Percentiles rank a stretch among this genome's conserved stretches.
These are phyloP conservation scores for Escallonia herrerae DNA, from an alignment of 129 eudicot genomes.

Conservation along the genomic window DNA sequence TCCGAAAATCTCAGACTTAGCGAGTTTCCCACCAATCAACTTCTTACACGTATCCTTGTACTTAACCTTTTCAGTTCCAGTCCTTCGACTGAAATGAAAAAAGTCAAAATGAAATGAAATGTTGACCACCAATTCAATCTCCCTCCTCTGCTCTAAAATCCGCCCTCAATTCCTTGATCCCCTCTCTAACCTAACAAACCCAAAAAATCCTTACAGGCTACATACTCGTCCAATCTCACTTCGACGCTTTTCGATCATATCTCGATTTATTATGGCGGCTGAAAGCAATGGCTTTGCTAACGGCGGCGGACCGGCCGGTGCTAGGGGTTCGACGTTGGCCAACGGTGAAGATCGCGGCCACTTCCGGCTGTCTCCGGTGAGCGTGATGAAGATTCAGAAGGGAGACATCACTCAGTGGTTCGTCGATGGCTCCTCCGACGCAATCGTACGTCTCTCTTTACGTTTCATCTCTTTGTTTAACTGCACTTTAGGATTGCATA, in stretches of 20 bases:
- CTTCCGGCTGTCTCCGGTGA: conserved; percentile 43
- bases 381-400: conserved; percentile 55
- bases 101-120: too few relatives aligned
- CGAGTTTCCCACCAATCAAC: too few relatives aligned
- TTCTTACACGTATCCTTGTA: too few relatives aligned
- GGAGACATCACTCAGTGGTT: conserved; percentile 89
- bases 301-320: conserved; percentile 6
- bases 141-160: conserved; percentile 2
- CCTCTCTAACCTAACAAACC: conserved; percentile 9
- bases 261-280: not conserved
- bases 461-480: not conserved
- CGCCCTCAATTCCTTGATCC: conserved; percentile 11
- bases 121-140: conserved; percentile 9
- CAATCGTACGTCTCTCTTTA: conserved; percentile 44
- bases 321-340: conserved; percentile 36
- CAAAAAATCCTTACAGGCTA: not conserved
- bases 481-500: not conserved
- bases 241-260: conserved; percentile 12
- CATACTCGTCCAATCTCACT: too few relatives aligned
- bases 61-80: too few relatives aligned
- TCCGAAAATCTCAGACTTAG: too few relatives aligned
- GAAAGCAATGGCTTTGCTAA: not conserved
- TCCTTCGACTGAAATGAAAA: too few relatives aligned
- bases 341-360: conserved; percentile 17
- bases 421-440: conserved; percentile 80